Base-by-base conservation (phyloP, 2,329 filamentous ascomycete genomes). In the Cladophialophora chaetospira region DNA sequence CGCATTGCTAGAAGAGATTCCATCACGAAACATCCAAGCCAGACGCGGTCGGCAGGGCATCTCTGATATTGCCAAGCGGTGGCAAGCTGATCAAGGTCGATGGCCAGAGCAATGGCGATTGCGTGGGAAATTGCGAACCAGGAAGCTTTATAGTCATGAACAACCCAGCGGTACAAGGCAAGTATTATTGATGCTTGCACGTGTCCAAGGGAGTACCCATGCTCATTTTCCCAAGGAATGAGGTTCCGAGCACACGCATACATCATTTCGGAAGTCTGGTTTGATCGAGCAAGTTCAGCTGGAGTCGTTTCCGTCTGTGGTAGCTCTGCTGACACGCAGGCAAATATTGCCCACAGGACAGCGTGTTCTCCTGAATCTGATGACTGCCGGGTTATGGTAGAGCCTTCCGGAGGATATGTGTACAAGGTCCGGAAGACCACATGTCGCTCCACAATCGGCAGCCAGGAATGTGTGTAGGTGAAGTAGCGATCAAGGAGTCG, bases 401-500 rank as follows among this genome's bases (percentile, higher is more conserved):
- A 40, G 36, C n/a, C n/a, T n/a, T 40, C 15, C 5, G 6, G 6
- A 6, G 9, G 15, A 6, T 26, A 47, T n/a, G 11, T 11, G 23
- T 28, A 45, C 11, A 21, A 11, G 4, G 44, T 29, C 29, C 29
- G 26, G 21, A 45, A 28, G 5, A 15, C 9, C 6, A 45, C 42
- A 29, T 47, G 44, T n/a, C 44, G 44, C 25, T 47, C 44, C 4
- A 47, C 21, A 3, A 47, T 47, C 6, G 44, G 44, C 3, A 47
- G 44, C 44, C 44, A 47, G n/a, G 44, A 47, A 13, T 47, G 44
- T 9, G 11, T 25, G 5, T n/a, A 15, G 44, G 21, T 4, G 21
- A 47, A 15, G 44, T 28, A 47, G 21, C 26, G 19, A 5, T 28
- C 21, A 11, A 47, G n/a, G 15, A 45, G 42, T 21, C 17, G 25